These are phyloP conservation scores for Nakaseomyces glabratus DNA, from an alignment of 1,139 yeast genomes.

Conservation along the genomic window DNA sequence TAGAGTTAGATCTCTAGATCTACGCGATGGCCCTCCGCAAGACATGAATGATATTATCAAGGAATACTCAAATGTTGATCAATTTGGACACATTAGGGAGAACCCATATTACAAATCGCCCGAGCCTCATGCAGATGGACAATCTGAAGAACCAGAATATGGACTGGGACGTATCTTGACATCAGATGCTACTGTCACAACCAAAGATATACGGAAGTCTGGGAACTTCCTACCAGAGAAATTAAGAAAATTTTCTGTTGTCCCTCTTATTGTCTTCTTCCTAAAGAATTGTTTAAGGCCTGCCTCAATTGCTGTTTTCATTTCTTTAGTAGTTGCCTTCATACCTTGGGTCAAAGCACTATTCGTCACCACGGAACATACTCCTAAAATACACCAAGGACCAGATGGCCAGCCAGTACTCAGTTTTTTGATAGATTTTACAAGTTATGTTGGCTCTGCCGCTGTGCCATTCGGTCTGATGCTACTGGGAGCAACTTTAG, in stretches of 20 bases:
- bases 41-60: constrained; percentile 49
- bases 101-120: constrained; percentile 9
- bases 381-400: constrained; percentile 41
- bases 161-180: constrained; percentile 18
- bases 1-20: constrained; percentile 9
- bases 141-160: not conserved
- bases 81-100: constrained; percentile 23
- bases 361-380: constrained; percentile 38
- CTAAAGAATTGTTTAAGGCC: constrained; percentile 52
- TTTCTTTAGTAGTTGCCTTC: constrained; percentile 58
- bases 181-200: constrained; percentile 16
- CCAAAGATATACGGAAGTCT: constrained; percentile 12
- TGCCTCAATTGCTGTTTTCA: constrained; percentile 48
- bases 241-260: constrained; percentile 10
- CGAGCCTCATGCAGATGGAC: constrained; percentile 1
- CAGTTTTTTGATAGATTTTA: constrained; percentile 72
- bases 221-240: constrained; percentile 10
- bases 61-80: constrained; percentile 47
- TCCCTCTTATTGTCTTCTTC: constrained; percentile 19
- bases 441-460: constrained; percentile 74
- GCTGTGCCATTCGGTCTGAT: constrained; percentile 81
- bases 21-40: constrained; percentile 7
- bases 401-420: constrained; percentile 81
- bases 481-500: constrained; percentile 76
- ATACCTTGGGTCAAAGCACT: constrained; percentile 71